Evolutionary conservation across 192 early-diverging fungal species (phyloP), one percentile per base, ranked within the genome.

Genomic region (Gigaspora rosea): DNA sequence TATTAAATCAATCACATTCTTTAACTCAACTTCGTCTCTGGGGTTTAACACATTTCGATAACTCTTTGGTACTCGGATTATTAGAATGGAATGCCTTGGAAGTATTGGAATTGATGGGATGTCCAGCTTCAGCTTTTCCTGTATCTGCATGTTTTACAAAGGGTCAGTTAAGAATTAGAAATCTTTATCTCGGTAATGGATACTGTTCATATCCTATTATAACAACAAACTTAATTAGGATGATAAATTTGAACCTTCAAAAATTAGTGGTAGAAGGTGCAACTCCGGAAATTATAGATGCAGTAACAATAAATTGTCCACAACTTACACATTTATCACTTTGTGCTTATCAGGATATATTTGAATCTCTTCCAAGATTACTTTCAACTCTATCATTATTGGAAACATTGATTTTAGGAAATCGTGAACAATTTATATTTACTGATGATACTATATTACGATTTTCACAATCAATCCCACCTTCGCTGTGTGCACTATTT

Each of bases 311-410:
- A 66, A 33, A 66, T 66, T 66, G 64, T 46, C 64, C 64, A 16
- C 33, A 66, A n/a, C n/a, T 66, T 41, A 65, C 63, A 16, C 63
- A 65, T 65, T 41, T 65, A 41, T 65, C 63, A 18, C 32, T 65
- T 18, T 65, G 63, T 46, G 63, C 63, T 41, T 65, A 65, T 65
- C 63, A 65, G 46, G 36, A 41, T 8, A 65, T 65, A 36, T 41
- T 18, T 46, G 8, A 65, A 41, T 8, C 36, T 46, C 36, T 65
- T 36, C 63, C 63, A 41, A 46, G 16, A 65, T 65, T 65, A 65
- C 32, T 65, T 46, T 65, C 63, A 41, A 41, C 13, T 46, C 16
- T 65, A 15, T 47, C 36, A 18, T 65, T 16, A 46, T 18, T 65
- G 15, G 18, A 65, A 65, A 65, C 36, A 36, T 65, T 65, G 36